Evolutionary conservation across 805 yeast genomes (phyloP), one percentile per base, ranked within the genome.

Genomic region (Candida silvicultrix): DNA sequence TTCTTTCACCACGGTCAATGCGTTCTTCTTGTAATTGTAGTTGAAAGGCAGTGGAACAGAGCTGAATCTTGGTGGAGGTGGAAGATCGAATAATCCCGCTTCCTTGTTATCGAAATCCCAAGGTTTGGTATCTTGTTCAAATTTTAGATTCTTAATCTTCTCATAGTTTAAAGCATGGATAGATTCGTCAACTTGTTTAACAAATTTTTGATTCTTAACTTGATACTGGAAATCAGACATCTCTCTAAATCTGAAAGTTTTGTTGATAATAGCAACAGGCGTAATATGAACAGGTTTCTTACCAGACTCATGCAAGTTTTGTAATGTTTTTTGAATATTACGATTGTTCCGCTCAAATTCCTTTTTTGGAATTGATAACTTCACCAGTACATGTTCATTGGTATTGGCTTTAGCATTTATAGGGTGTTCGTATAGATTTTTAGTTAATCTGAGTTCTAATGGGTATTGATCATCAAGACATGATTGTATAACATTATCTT

Each of bases 21-120:
- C 82, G 54, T 87, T 90, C 51, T 85, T 85, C 46, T 80, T 82
- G 62, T 83, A 94, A 47, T 77, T 78, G 64, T 89, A 92, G 52
- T 80, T 77, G 56, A 79, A 84, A 3, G 97, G 96, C 44, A 85
- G 78, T 34, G 81, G 75, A 14, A 83, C 78, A 38, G 84, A 78
- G 1, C 96, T 82, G 51, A 89, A 85, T 44, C 86, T 66, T 2
- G 97, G 89, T 5, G 97, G 95, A 0, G 98, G 96, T 2, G 95
- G 84, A 15, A 90, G 57, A 49, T 84, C 82, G 46, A 78, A 73
- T 45, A 40, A 36, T 3, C 38, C 20, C 18, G 20, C 28, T 11
- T 40, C 16, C 4, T 41, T 65, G 8, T 53, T 43, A 39, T 53
- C 52, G 16, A 65, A 63, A 38, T 61, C 67, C 55, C 63, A 67